Conservation (phyloP, 257 asterid genomes). For the Capsicum baccatum region DNA sequence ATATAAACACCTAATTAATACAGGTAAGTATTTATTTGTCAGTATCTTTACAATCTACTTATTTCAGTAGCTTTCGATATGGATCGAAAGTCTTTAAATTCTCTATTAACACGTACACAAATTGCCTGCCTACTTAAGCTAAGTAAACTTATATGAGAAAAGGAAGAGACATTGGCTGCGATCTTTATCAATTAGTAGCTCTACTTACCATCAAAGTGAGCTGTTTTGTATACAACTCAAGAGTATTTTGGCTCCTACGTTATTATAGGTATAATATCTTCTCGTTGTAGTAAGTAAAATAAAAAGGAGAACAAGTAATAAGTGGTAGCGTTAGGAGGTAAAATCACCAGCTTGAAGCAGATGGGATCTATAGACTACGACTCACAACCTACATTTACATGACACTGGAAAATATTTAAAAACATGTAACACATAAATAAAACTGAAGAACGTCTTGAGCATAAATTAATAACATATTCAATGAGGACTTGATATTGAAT, state of each 20-base stretch:
- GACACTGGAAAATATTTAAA: not conserved
- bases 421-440: not conserved
- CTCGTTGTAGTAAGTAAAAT: not conserved
- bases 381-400: constrained; percentile 19
- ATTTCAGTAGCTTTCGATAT: not conserved
- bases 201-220: not conserved
- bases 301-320: not conserved
- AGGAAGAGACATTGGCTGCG: not conserved
- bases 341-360: not conserved
- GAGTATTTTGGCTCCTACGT: not conserved
- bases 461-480: not conserved
- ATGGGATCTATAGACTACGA: not conserved
- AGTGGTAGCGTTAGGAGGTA: not conserved
- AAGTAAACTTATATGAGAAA: not conserved
- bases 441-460: not conserved
- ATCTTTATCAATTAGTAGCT: not conserved
- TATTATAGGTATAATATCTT: not conserved
- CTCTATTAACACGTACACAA: not conserved
- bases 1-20: no score
- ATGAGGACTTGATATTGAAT: not conserved
- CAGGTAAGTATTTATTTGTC: not conserved
- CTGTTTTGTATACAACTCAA: not conserved
- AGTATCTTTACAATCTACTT: not conserved
- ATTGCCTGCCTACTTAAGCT: not conserved
- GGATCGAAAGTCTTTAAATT: not conserved